Base-by-base conservation (phyloP, 1,139 yeast genomes). In the Starmera stellimalicola region DNA sequence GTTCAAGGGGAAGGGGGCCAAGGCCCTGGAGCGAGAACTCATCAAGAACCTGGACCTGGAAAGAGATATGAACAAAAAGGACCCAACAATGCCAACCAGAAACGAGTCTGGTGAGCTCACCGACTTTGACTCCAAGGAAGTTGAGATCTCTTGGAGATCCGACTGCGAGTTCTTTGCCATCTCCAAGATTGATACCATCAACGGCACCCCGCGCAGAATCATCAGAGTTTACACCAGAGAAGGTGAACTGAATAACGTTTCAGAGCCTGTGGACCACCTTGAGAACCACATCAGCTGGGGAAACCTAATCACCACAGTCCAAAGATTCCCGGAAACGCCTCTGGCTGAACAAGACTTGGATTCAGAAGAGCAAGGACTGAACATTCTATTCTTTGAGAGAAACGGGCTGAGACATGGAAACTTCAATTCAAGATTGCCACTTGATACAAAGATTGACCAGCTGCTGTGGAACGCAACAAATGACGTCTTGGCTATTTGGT, bases 371-470 rank as follows among this genome's bases (percentile, higher is more conserved):
- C 59, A 57, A 18, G 52, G 57, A 4, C 35, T 62, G 7, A 58
- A 70, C 68, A 55, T 87, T 29, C 75, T 85, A 1, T 91, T 93
- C 48, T 88, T 83, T 51, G 99, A 93, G 57, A 72, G 87, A 52
- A 93, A 93, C 54, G 99, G 99, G 12, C 66, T 93, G 37, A 73
- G 95, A 52, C 91, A 91, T 49, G 94, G 94, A 30, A 87, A 83
- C 45, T 88, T 91, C 51, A 67, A 76, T 38, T 63, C 91, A 2
- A 65, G 94, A 42, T 60, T 83, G 27, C 73, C 78, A 0, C 27
- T 60, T n/a, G 60, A 62, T 16, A 73, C 69, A 26, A 52, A 51
- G 4, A 63, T 85, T 12, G 44, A 58, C n/a, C 65, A 65, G 31
- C 43, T 91, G 15, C 67, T 71, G 28, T 93, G 98, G 98, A 84